Evolutionary conservation across 2,329 filamentous ascomycete genomes (phyloP).

Genomic region (Sphaerostilbella broomeana): DNA sequence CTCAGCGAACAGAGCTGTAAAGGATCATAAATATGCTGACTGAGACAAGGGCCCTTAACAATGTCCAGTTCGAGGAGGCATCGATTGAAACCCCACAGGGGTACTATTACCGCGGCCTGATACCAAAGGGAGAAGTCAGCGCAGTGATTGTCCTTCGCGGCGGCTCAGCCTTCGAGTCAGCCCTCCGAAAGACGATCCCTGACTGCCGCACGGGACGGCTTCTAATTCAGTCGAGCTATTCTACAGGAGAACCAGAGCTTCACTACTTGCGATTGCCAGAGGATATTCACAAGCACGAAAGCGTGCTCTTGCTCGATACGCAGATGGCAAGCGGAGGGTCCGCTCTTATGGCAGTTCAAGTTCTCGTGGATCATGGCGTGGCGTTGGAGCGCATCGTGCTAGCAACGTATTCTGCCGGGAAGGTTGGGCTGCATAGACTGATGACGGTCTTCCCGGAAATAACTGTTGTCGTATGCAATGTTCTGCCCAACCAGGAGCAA

Average conservation of each 20-base stretch:
- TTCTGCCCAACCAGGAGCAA: constrained; percentile 75
- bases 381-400: constrained; percentile 78
- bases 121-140: constrained; percentile 65
- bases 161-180: constrained; percentile 81
- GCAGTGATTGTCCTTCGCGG: constrained; percentile 86
- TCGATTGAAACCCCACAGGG: constrained; percentile 66
- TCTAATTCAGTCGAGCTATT: constrained; percentile 81
- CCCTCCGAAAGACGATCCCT: constrained; percentile 81
- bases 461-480: constrained; percentile 75
- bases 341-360: constrained; percentile 87
- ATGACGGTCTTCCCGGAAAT: constrained; percentile 85
- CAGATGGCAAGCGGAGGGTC: constrained; percentile 91
- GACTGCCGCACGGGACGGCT: constrained; percentile 86
- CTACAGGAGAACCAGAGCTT: constrained; percentile 83
- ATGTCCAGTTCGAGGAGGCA: constrained; percentile 59
- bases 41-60: constrained; percentile 61
- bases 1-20: neutral
- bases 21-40: constrained; percentile 7
- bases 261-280: constrained; percentile 79
- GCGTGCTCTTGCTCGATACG: constrained; percentile 80
- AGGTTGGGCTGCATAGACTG: constrained; percentile 74
- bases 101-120: constrained; percentile 63
- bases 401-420: constrained; percentile 85
- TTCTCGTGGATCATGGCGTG: constrained; percentile 92
- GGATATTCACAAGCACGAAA: constrained; percentile 66